Conservation (phyloP, 345 rosid species). For the Sisymbrium irio region DNA sequence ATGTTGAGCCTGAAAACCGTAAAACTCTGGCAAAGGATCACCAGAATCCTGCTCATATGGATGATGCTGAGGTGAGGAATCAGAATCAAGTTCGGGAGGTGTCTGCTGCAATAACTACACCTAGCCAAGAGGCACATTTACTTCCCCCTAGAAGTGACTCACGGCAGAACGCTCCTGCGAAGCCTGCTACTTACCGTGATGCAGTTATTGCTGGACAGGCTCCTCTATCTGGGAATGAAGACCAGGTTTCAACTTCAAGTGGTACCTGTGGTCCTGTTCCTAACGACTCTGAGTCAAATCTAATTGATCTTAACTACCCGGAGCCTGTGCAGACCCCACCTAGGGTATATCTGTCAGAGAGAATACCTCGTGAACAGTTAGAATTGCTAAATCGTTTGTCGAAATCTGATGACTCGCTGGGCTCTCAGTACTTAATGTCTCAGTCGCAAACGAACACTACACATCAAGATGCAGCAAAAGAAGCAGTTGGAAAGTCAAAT, state of each 20-base stretch:
- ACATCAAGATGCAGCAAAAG: conserved; percentile 43
- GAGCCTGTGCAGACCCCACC: conserved; percentile 48
- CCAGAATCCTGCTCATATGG: conserved; percentile 34
- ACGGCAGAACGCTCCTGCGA: conserved; percentile 30
- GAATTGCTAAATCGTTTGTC: conserved; percentile 65
- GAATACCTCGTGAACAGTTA: conserved; percentile 63
- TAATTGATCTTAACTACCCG: conserved; percentile 47
- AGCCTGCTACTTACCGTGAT: conserved; percentile 42
- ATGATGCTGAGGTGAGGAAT: conserved; percentile 42
- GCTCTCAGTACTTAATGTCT: conserved; percentile 59
- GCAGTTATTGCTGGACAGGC: conserved; percentile 39
- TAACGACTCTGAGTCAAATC: conserved; percentile 48
- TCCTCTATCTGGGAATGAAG: conserved; percentile 47
- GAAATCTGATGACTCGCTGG: conserved; percentile 72
- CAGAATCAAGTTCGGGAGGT: conserved; percentile 39
- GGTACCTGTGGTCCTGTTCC: conserved; percentile 38
- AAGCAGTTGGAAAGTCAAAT: conserved; percentile 43
- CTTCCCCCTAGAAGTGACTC: conserved; percentile 33
- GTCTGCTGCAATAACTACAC: conserved; percentile 32
- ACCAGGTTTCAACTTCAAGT: conserved; percentile 42
- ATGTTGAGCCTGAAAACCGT: conserved; percentile 35
- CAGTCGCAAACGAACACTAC: conserved; percentile 44
- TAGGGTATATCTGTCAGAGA: conserved; percentile 71
- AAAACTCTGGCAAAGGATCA: conserved; percentile 30
- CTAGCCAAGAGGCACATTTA: conserved; percentile 37